A percentile compares a stretch with the other conserved stretches of the same genome.
These are phyloP conservation scores for Erigeron canadensis DNA, from an alignment of 129 eudicot species.

Conservation along the genomic window DNA sequence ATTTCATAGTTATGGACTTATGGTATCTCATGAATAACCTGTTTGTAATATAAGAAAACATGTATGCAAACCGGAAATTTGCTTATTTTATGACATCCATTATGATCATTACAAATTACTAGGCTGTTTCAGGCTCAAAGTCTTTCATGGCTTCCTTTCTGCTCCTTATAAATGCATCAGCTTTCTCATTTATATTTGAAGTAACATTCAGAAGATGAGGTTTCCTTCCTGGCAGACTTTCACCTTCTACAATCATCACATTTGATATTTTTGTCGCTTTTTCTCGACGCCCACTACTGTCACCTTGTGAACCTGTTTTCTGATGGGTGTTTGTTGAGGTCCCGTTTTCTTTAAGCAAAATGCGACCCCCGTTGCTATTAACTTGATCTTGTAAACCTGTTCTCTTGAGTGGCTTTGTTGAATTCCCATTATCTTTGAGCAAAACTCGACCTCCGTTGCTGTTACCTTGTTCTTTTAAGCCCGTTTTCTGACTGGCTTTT, in stretches of 20 bases:
- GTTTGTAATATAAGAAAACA: conserved; percentile 10
- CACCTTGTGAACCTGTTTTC: not conserved
- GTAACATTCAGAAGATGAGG: conserved; percentile 33
- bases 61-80: conserved; percentile 13
- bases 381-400: no score
- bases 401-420: no score
- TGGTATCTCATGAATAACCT: conserved; percentile 6
- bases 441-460: not conserved
- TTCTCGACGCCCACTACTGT: not conserved
- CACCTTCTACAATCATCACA: conserved; percentile 23
- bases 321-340: not conserved
- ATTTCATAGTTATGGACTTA: not conserved
- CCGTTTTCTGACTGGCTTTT: no score
- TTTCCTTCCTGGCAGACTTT: conserved; percentile 28
- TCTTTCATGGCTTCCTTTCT: conserved; percentile 34
- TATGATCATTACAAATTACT: conserved; percentile 18
- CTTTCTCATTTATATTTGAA: conserved; percentile 40
- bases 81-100: conserved; percentile 22
- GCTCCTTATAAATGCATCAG: conserved; percentile 42
- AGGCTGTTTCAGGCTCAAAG: conserved; percentile 23
- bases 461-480: conserved; percentile 12
- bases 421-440: not conserved
- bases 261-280: conserved; percentile 12
- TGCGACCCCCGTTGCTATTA: no score
- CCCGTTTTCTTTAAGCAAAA: no score